A percentile compares a stretch with the other conserved stretches of the same genome.
Evolutionary conservation across 208 protist genomes (phyloP).

Genomic region (Crithidia acanthocephali): DNA sequence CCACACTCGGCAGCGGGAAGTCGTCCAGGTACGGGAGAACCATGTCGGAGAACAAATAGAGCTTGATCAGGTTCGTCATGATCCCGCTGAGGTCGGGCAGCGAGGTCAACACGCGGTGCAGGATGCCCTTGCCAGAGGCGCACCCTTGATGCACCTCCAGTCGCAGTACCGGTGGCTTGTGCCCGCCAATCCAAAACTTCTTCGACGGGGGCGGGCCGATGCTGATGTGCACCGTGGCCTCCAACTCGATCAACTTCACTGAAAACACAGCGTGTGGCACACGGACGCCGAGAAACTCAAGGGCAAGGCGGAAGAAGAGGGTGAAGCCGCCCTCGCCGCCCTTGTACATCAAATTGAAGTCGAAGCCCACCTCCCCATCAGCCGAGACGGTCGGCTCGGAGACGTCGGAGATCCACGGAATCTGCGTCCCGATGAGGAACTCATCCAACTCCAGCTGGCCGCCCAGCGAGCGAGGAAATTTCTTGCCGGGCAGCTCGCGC

Average conservation of each 20-base stretch:
- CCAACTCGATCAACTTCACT: slow-evolving; percentile 63
- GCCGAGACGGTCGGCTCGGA: slow-evolving; percentile 58
- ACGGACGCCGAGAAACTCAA: slow-evolving; percentile 76
- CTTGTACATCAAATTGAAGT: slow-evolving; percentile 84
- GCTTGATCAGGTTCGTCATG: slow-evolving; percentile 67
- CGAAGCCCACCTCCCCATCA: slow-evolving; percentile 83
- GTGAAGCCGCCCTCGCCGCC: slow-evolving; percentile 63
- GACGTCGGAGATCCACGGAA: slow-evolving; percentile 78
- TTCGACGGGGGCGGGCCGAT: slow-evolving; percentile 86
- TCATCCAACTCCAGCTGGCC: slow-evolving; percentile 82
- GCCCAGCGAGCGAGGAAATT: slow-evolving; percentile 78
- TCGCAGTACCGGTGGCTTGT: slow-evolving; percentile 59
- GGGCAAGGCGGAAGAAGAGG: slow-evolving; percentile 68
- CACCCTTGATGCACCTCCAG: slow-evolving; percentile 70
- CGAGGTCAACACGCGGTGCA: slow-evolving; percentile 78
- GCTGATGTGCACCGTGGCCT: slow-evolving; percentile 73
- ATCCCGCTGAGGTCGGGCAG: slow-evolving; percentile 78
- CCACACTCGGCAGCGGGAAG: slow-evolving; percentile 79
- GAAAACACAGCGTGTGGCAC: slow-evolving; percentile 79
- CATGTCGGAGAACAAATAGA: slow-evolving; percentile 80
- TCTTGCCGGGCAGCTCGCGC: slow-evolving; percentile 53
- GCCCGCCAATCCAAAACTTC: slow-evolving; percentile 83
- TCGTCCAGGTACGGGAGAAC: slow-evolving; percentile 87
- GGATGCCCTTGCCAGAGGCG: slow-evolving; percentile 52
- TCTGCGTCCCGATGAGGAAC: slow-evolving; percentile 65